Conservation (phyloP, 306 rosid species). For the Begonia peltatifolia region DNA sequence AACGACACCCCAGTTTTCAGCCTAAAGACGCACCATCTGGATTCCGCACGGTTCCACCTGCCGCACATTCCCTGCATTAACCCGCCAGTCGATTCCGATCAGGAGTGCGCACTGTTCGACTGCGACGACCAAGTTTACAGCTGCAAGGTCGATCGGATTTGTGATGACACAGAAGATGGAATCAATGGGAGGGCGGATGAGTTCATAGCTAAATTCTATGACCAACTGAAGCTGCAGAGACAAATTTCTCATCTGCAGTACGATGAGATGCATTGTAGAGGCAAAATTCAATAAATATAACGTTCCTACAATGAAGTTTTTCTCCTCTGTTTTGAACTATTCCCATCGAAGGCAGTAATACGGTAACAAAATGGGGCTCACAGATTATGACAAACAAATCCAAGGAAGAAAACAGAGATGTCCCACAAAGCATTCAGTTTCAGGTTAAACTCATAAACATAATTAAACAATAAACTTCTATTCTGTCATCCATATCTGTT, state of each 20-base stretch:
- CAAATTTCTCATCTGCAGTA: slow-evolving; percentile 27
- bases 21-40: slow-evolving; percentile 34
- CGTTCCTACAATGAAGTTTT: no score
- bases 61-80: slow-evolving; percentile 70
- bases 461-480: no score
- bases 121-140: not conserved
- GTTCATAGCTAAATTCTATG: slow-evolving; percentile 66
- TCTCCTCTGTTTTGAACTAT: no score
- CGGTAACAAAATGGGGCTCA: no score
- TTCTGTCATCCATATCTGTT: no score
- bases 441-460: no score
- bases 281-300: no score
- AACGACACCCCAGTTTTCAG: slow-evolving; percentile 58
- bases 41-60: slow-evolving; percentile 48
- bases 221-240: slow-evolving; percentile 46
- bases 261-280: slow-evolving; percentile 6
- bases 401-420: no score
- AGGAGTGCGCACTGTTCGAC: slow-evolving; percentile 15
- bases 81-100: slow-evolving; percentile 43
- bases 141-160: slow-evolving; percentile 17
- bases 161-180: slow-evolving; percentile 11
- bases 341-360: no score
- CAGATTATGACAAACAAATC: no score
- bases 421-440: no score
- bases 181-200: slow-evolving; percentile 63